Evolutionary conservation across 129 eudicot genomes (phyloP).

Genomic region (Chrysanthemum seticuspe): DNA sequence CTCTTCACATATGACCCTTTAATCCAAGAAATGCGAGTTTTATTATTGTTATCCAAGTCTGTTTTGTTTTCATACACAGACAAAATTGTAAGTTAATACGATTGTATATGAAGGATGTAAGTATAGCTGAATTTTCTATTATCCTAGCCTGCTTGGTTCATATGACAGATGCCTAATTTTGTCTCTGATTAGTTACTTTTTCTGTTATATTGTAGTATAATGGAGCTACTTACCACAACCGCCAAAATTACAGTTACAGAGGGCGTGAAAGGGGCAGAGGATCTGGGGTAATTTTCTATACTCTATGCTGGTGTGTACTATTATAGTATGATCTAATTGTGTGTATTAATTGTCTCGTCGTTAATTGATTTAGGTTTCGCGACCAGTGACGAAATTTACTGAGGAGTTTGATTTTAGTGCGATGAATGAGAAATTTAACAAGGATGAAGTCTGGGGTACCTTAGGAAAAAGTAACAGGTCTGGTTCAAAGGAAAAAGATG

Average conservation of each 20-base stretch:
- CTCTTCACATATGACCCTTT: background rate
- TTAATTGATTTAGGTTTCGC: slow-evolving; percentile 41
- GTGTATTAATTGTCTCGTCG: slow-evolving; percentile 1
- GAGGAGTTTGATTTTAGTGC: slow-evolving; percentile 94
- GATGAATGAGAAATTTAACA: slow-evolving; percentile 94
- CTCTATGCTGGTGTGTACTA: background rate
- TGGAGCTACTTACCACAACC: slow-evolving; percentile 58
- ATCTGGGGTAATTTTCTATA: slow-evolving; percentile 49
- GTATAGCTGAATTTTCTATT: no score
- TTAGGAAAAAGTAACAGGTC: slow-evolving; percentile 68
- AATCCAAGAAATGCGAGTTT: no score
- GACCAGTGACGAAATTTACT: slow-evolving; percentile 67
- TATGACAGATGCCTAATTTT: background rate
- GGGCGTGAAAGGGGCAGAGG: slow-evolving; percentile 96
- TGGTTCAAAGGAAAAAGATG: slow-evolving; percentile 49
- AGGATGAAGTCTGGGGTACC: slow-evolving; percentile 97
- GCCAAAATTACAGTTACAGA: slow-evolving; percentile 53
- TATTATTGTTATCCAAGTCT: no score
- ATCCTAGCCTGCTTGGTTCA: no score
- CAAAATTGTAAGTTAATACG: no score
- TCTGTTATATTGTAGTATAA: slow-evolving; percentile 38
- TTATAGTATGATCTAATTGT: background rate
- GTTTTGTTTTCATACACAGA: no score
- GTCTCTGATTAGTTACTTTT: background rate
- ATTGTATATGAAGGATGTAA: no score